phyloP scores from a whole-genome alignment of 1,284 basidiomycete genomes.

The Ganoderma sp. region DNA sequence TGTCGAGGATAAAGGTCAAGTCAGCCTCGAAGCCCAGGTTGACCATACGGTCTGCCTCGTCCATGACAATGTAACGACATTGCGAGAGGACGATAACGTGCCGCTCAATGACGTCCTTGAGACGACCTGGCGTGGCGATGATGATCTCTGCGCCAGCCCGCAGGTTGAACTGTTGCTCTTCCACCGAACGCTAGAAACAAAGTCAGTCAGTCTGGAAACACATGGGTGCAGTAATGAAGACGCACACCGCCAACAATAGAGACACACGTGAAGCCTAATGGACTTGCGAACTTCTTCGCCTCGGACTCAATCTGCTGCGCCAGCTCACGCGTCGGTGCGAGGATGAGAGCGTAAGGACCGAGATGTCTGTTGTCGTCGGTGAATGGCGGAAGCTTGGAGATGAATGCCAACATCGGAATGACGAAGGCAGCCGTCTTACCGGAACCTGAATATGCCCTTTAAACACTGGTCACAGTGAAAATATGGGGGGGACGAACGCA shows the following conservation, averaged over 20 bases:
- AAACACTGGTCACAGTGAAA: conserved; percentile 21
- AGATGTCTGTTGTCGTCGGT: conserved; percentile 91
- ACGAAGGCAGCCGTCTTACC: conserved; percentile 99
- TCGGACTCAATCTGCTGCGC: conserved; percentile 98
- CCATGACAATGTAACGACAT: conserved; percentile 98
- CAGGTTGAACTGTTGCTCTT: conserved; percentile 96
- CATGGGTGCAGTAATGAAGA: conserved; percentile 31
- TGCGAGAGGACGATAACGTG: conserved; percentile 95
- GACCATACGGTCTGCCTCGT: conserved; percentile 99
- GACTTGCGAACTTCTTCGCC: conserved; percentile 87
- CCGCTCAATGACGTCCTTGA: conserved; percentile 97
- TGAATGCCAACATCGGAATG: conserved; percentile 97
- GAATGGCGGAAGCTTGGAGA: conserved; percentile 83
- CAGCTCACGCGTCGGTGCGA: conserved; percentile 96
- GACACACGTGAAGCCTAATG: conserved; percentile 90
- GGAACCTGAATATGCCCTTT: conserved; percentile 67
- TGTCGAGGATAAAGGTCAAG: conserved; percentile 93
- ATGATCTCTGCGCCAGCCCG: conserved; percentile 97
- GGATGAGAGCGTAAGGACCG: conserved; percentile 92
- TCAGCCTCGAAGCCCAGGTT: conserved; percentile 96
- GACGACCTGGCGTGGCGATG: conserved; percentile 96
- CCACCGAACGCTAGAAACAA: conserved; percentile 72
- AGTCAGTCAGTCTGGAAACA: conserved; percentile 14
- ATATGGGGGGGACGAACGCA: conserved; percentile 36
- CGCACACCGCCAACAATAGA: conserved; percentile 96